Base-by-base conservation (phyloP, 1,139 yeast genomes). In the Yamadazyma dendronema region DNA sequence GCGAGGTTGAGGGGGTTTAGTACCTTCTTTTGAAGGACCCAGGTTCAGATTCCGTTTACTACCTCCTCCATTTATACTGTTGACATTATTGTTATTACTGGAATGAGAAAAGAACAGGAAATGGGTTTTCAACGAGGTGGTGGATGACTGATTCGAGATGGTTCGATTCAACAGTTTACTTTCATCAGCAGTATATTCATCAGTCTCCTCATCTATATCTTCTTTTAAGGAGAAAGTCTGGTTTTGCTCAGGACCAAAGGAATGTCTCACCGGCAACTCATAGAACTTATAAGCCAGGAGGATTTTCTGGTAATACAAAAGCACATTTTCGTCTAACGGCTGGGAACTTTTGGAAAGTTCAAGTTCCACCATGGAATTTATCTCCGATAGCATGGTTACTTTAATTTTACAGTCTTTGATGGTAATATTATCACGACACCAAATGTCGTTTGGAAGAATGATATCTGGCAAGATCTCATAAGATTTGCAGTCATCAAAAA, bases 281-380 rank as follows among this genome's bases (percentile, higher is more conserved):
- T 59, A 60, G 22, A 68, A 61, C 38, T 62, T 61, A 48, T 66
- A 67, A 6, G 74, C 74, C 12, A 42, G 37, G 7, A 67, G 51
- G 12, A 68, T 38, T 43, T 67, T 67, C 31, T 62, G 65, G 41
- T 65, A 67, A 48, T 67, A 67, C 21, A 48, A 42, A 34, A 67
- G 43, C 3, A 60, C 50, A n/a, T 56, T 57, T 17, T 59, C 64
- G 31, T 67, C 70, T 25, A 61, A 48, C 9, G 48, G 46, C n/a
- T 26, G 29, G n/a, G 36, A 22, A 3, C 38, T 15, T 9, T 44
- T 37, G 3, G 39, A 36, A 1, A 59, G 34, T 38, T 62, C 68
- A n/a, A 39, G 38, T 24, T 54, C 61, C 6, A 69, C 49, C 59
- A 67, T 57, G 19, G 52, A 37, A 46, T 63, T 67, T 21, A 68